These are phyloP conservation scores for Diutina pseudorugosa DNA, from an alignment of 1,139 yeast species.

Conservation along the genomic window DNA sequence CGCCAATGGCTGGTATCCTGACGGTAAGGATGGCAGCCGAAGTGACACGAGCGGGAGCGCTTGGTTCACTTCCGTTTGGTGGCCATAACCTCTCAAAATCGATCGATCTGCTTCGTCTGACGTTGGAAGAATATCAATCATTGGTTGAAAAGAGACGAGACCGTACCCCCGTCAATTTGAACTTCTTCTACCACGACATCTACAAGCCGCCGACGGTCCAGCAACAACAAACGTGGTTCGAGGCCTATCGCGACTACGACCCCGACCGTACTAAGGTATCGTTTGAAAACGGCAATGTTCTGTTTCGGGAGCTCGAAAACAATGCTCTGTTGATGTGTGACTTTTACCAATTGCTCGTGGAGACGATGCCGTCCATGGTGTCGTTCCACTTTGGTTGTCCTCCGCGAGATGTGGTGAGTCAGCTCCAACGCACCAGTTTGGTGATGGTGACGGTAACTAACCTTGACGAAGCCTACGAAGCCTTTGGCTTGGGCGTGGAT, in stretches of 20 bases:
- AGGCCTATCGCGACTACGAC: background rate
- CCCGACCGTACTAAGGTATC: background rate
- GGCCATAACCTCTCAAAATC: conserved; percentile 15
- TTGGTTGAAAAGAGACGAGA: conserved; percentile 10
- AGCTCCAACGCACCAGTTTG: conserved; percentile 28
- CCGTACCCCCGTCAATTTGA: conserved; percentile 22
- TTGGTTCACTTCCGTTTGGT: conserved; percentile 36
- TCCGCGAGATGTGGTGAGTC: conserved; percentile 20
- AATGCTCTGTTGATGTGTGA: conserved; percentile 6
- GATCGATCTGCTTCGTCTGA: conserved; percentile 6
- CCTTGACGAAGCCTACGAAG: conserved; percentile 20
- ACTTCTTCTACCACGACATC: conserved; percentile 33
- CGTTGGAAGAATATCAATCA: conserved; percentile 5
- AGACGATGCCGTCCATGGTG: conserved; percentile 16
- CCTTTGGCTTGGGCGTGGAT: conserved; percentile 18
- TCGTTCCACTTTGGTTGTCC: conserved; percentile 44
- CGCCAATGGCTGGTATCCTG: conserved; percentile 45
- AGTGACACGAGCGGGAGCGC: conserved; percentile 26
- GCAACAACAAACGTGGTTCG: conserved; percentile 16
- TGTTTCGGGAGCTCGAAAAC: conserved; percentile 23
- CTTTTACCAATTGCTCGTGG: conserved; percentile 9
- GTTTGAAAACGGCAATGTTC: conserved; percentile 18
- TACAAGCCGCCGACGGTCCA: conserved; percentile 11
- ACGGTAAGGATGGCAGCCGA: conserved; percentile 28
- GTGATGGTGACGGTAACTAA: conserved; percentile 40